Evolutionary conservation across 352 stramenopile species (phyloP).

Genomic region (Elongisporangium anandrum): DNA sequence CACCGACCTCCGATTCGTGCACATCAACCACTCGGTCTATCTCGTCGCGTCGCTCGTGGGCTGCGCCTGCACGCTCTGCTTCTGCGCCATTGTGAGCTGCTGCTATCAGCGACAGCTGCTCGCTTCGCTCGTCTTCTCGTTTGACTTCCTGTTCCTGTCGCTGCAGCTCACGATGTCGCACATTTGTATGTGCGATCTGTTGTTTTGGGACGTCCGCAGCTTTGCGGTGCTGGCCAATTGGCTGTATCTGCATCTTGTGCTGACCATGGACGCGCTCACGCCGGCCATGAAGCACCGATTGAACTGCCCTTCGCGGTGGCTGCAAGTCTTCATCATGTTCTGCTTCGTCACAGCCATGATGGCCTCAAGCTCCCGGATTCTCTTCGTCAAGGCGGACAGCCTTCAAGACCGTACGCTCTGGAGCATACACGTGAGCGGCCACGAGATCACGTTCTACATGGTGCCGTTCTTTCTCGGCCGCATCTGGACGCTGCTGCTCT

Average conservation of each 20-base stretch:
- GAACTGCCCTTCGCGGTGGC: neutral
- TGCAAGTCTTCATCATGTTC: neutral
- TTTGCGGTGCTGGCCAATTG: constrained; percentile 13
- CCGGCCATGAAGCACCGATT: neutral
- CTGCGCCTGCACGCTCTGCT: constrained; percentile 4
- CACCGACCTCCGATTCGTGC: neutral
- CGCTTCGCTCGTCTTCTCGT: constrained; percentile 23
- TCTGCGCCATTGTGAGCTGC: constrained; percentile 3
- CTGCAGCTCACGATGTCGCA: constrained; percentile 24
- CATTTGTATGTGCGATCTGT: constrained; percentile 23
- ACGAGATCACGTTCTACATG: constrained; percentile 7
- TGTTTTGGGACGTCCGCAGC: constrained; percentile 18
- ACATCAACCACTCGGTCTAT: neutral
- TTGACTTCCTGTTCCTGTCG: constrained; percentile 36
- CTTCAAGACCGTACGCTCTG: neutral
- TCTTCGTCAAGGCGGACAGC: neutral
- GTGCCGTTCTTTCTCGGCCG: constrained; percentile 17
- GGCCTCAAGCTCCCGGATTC: neutral
- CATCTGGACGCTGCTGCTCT: constrained; percentile 19
- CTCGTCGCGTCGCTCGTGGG: constrained; percentile 3
- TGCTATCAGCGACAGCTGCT: constrained; percentile 23
- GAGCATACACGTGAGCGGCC: neutral
- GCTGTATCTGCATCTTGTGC: constrained; percentile 26
- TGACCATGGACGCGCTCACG: constrained; percentile 20
- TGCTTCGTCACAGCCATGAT: neutral